Percentiles rank a stretch among this genome's conserved stretches.
phyloP scores from a whole-genome alignment of 768 basidiomycete species.

The Harrya chromipes region DNA sequence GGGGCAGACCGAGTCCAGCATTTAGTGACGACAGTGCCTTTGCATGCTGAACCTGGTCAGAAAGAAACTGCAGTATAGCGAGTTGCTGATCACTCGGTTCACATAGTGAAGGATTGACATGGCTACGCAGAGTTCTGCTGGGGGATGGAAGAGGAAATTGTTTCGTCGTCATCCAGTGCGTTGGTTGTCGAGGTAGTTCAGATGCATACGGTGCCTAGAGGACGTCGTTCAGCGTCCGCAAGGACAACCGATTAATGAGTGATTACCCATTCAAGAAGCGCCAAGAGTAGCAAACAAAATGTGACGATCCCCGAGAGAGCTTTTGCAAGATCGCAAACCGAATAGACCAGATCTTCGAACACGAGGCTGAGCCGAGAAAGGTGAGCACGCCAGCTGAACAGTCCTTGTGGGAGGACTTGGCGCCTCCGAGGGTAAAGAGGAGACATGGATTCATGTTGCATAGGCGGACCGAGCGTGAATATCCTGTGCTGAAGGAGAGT shows the following conservation, averaged over 20 bases:
- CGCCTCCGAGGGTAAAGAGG: background rate
- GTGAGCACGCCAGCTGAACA: background rate
- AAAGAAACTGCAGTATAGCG: constrained; percentile 24
- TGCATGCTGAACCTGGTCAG: constrained; percentile 28
- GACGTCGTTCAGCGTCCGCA: constrained; percentile 5
- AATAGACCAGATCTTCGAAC: constrained; percentile 3
- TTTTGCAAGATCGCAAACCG: constrained; percentile 14
- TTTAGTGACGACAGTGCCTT: constrained; percentile 24
- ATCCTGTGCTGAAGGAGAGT: constrained; percentile 10
- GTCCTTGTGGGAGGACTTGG: background rate
- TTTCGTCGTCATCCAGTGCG: background rate
- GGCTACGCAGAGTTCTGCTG: constrained; percentile 4
- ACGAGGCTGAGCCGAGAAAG: background rate
- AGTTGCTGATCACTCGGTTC: constrained; percentile 16
- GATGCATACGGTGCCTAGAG: constrained; percentile 15
- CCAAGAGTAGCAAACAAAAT: constrained; percentile 22
- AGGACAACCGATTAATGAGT: background rate
- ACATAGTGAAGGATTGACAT: constrained; percentile 1
- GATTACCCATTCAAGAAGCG: constrained; percentile 24
- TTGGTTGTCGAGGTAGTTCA: constrained; percentile 3
- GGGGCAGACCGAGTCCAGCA: constrained; percentile 15
- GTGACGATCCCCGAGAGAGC: constrained; percentile 9
- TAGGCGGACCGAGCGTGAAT: constrained; percentile 1
- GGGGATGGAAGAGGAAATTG: constrained; percentile 11
- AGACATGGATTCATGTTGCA: background rate